Percentiles rank a stretch among this genome's conserved stretches.
Conservation (phyloP, 2,329 filamentous ascomycete species). For the Acephala macrosclerotiorum region DNA sequence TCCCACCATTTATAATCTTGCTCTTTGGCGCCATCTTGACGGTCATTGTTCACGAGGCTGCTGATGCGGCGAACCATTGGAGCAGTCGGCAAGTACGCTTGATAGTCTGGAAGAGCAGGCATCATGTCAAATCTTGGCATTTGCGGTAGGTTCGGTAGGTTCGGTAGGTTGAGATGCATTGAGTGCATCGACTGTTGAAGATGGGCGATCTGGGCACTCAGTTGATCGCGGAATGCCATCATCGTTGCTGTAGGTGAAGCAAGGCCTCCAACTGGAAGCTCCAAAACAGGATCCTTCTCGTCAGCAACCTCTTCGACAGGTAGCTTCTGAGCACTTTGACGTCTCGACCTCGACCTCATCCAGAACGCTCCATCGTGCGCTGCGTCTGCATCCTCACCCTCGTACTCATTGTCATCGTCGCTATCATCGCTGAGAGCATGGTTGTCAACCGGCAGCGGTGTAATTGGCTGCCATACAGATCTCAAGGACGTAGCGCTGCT, state of each 20-base stretch:
- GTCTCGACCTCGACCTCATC: conserved; percentile 44
- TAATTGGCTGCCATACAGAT: conserved; percentile 69
- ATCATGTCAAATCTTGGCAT: conserved; percentile 53
- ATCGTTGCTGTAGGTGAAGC: conserved; percentile 69
- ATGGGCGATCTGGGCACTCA: conserved; percentile 77
- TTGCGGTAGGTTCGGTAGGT: conserved; percentile 68
- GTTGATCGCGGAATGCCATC: conserved; percentile 75
- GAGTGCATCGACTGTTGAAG: conserved; percentile 77
- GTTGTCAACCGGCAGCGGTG: conserved; percentile 42
- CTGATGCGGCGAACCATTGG: conserved; percentile 77
- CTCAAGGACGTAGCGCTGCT: conserved; percentile 73
- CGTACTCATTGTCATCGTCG: conserved; percentile 49
- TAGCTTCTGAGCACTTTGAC: conserved; percentile 40
- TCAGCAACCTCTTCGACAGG: conserved; percentile 26
- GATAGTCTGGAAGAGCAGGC: conserved; percentile 73
- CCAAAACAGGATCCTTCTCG: conserved; percentile 37
- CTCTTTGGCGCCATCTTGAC: conserved; percentile 50
- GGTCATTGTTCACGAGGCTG: conserved; percentile 67
- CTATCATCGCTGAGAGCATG: conserved; percentile 53
- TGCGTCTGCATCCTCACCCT: conserved; percentile 43
- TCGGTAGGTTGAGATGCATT: conserved; percentile 70
- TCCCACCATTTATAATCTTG: conserved; percentile 72
- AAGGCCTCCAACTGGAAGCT: conserved; percentile 34
- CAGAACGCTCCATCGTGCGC: conserved; percentile 43
- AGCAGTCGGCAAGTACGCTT: conserved; percentile 65